Evolutionary conservation across 2,329 filamentous ascomycete genomes (phyloP).

Genomic region (Lachnellula hyalina): DNA sequence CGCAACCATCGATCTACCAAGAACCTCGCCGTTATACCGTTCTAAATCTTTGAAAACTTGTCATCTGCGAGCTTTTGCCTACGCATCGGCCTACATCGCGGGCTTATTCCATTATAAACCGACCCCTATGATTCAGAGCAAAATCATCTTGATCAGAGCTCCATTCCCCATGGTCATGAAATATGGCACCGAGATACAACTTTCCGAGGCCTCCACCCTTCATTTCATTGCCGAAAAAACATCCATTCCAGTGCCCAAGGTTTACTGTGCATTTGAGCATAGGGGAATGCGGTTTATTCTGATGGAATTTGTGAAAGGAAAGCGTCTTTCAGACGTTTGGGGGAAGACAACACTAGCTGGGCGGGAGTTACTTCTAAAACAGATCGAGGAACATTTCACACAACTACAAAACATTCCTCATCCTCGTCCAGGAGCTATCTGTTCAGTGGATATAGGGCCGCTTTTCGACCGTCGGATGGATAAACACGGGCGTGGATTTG

Average conservation of each 20-base stretch:
- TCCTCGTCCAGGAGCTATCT: too few relatives aligned
- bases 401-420: too few relatives aligned
- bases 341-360: too few relatives aligned
- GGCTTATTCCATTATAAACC: neutral
- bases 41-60: neutral
- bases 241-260: slow-evolving; percentile 34
- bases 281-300: slow-evolving; percentile 32
- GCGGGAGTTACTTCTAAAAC: too few relatives aligned
- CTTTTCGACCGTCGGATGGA: too few relatives aligned
- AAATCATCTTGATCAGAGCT: neutral
- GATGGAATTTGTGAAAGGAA: slow-evolving; percentile 35
- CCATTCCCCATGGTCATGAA: slow-evolving; percentile 23
- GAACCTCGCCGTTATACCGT: neutral
- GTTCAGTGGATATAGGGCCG: too few relatives aligned
- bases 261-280: slow-evolving; percentile 32
- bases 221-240: slow-evolving; percentile 33
- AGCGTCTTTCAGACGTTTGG: slow-evolving; percentile 24
- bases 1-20: neutral
- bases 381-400: too few relatives aligned
- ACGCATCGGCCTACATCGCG: neutral
- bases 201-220: slow-evolving; percentile 33
- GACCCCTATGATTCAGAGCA: neutral
- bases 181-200: slow-evolving; percentile 24
- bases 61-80: neutral
- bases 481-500: too few relatives aligned